These are phyloP conservation scores for Cordyceps javanica DNA, from an alignment of 2,329 filamentous ascomycete genomes.

Conservation along the genomic window DNA sequence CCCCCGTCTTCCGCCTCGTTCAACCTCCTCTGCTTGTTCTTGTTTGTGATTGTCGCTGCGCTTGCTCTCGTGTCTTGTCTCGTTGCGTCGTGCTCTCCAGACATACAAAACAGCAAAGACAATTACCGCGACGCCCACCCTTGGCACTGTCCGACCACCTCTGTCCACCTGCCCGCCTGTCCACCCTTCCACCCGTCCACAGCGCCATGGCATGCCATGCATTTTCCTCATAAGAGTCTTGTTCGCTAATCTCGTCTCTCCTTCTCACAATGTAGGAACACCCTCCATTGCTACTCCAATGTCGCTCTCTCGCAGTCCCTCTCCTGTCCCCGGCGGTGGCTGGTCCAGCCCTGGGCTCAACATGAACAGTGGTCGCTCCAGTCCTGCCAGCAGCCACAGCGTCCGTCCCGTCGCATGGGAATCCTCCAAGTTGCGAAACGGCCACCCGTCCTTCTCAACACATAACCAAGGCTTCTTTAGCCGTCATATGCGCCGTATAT, in stretches of 20 bases:
- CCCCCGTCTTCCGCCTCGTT: neutral
- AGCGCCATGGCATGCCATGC: neutral
- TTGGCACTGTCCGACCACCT: neutral
- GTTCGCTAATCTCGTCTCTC: constrained; percentile 23
- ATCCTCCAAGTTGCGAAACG: constrained; percentile 70
- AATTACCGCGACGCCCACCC: neutral
- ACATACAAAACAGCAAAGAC: neutral
- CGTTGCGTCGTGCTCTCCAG: neutral
- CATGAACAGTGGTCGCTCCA: constrained; percentile 65
- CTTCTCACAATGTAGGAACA: constrained; percentile 37
- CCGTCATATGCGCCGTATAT: constrained; percentile 75
- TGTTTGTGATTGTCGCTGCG: neutral
- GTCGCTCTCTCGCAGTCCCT: constrained; percentile 83
- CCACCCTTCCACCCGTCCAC: neutral
- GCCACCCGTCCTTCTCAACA: constrained; percentile 73
- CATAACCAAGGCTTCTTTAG: constrained; percentile 83
- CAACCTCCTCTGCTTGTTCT: neutral
- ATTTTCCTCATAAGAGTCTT: neutral
- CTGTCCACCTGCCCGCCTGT: neutral
- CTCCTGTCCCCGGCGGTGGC: constrained; percentile 74
- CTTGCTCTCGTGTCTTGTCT: no score
- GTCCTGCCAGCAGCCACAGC: constrained; percentile 53
- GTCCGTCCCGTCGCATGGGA: constrained; percentile 67
- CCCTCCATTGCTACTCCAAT: constrained; percentile 54
- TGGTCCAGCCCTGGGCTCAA: constrained; percentile 81